Evolutionary conservation across 164 flowering plant genomes (phyloP).

Genomic region (Piper betle): DNA sequence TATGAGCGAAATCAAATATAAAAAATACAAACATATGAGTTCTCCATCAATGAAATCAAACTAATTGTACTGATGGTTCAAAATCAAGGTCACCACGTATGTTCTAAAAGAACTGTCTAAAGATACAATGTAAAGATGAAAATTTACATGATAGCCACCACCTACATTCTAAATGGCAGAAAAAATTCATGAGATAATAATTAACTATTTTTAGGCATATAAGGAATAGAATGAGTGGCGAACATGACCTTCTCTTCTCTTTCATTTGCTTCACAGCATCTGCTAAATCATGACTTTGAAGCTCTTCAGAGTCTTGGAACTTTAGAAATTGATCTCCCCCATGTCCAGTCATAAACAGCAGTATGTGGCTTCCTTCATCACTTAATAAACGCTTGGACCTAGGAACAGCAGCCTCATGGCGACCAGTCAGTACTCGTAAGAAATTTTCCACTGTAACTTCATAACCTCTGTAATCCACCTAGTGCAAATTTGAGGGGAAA

Average conservation of each 20-base stretch:
- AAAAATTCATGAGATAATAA: neutral
- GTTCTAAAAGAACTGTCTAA: no score
- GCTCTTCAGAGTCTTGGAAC: slow-evolving; percentile 97
- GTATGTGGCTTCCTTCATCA: slow-evolving; percentile 98
- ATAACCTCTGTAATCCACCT: slow-evolving; percentile 99
- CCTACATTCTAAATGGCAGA: neutral
- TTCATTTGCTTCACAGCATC: slow-evolving; percentile 99
- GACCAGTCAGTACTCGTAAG: slow-evolving; percentile 85
- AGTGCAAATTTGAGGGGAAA: neutral
- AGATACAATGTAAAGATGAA: no score
- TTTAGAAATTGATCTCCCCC: slow-evolving; percentile 97
- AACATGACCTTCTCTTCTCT: slow-evolving; percentile 64
- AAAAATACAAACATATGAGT: no score
- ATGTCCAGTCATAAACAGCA: slow-evolving; percentile 96
- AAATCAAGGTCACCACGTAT: no score
- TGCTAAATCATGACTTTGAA: slow-evolving; percentile 98
- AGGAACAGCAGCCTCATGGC: slow-evolving; percentile 88
- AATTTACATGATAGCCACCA: neutral
- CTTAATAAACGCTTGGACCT: slow-evolving; percentile 95
- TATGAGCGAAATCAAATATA: no score
- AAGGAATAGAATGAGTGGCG: neutral
- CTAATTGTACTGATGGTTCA: no score
- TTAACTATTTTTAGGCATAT: neutral
- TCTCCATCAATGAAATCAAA: no score
- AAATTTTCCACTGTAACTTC: slow-evolving; percentile 98